Base-by-base conservation (phyloP, 1,284 basidiomycete species). In the Heterobasidion irregulare region DNA sequence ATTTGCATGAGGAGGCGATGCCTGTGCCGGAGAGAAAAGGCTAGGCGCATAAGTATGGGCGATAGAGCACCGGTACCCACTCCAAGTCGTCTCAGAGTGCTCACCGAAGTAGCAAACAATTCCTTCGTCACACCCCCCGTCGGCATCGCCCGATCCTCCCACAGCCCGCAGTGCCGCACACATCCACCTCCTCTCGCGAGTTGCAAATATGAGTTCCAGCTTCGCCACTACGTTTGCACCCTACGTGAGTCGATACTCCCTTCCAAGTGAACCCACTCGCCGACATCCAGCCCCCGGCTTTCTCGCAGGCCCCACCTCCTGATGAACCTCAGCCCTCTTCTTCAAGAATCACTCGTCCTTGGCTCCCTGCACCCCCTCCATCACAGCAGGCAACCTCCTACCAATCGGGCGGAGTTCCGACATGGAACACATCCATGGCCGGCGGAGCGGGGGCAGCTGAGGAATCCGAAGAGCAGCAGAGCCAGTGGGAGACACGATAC, bases 401-500 rank as follows among this genome's bases (percentile, higher is more conserved):
- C 63, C 88, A 89, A 67, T 83, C 84, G 16, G 88, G 87, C 33
- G 86, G 75, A 9, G 70, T 83, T 19, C 83, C 84, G 4, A 78
- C 79, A 8, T 82, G 83, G 63, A 72, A 73, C 50, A 73, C 75
- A 35, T 78, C 79, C 10, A 69, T 72, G 35, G 65, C 73, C 3
- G 73, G 74, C 7, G 70, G 72, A 15, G 62, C 65, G 8, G 72
- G 70, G 34, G 66, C 72, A 33, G 63, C 62, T 46, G 75, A 75
- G 47, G 72, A 77, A 8, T 73, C 73, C 12, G 79, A 79, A 15
- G 72, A 74, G 12, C 78, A 78, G 49, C 74, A 75, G 16, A 88
- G 82, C 59, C 79, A 79, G 56, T 91, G 87, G 84, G 85, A 88
- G 71, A 88, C 85, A 34, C 73, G 81, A 49, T 82, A 82, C 63